Evolutionary conservation across 1,284 basidiomycete species (phyloP).

Genomic region (Microbotryum violaceum): DNA sequence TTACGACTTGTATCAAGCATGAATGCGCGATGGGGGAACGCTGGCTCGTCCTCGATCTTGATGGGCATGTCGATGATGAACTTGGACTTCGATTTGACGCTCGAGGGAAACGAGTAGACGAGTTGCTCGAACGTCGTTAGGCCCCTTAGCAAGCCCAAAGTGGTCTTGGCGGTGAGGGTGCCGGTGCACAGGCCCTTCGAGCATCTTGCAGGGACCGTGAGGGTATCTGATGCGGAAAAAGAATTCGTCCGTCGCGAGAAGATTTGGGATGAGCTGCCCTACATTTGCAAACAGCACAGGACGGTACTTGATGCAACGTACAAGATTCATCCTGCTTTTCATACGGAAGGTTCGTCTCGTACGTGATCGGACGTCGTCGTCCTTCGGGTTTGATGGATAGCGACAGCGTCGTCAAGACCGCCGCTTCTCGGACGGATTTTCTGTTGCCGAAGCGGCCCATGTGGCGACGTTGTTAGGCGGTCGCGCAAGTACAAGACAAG

Average conservation of each 20-base stretch:
- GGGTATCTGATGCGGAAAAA: background rate
- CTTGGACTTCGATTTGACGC: background rate
- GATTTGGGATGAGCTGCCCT: background rate
- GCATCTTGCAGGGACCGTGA: background rate
- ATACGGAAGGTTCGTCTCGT: constrained; percentile 1
- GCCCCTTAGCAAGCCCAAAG: constrained; percentile 69
- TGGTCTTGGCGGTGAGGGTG: constrained; percentile 58
- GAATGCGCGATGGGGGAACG: constrained; percentile 54
- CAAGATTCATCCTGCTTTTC: background rate
- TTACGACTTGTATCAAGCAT: constrained; percentile 70
- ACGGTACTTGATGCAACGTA: background rate
- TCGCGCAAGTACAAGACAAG: no score
- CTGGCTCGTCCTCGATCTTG: constrained; percentile 43
- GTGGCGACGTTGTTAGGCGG: no score
- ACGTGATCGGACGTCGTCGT: background rate
- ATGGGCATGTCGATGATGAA: constrained; percentile 43
- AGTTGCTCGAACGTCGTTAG: constrained; percentile 75
- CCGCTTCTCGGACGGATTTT: no score
- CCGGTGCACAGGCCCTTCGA: constrained; percentile 41
- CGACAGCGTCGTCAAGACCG: constrained; percentile 26
- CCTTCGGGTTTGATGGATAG: background rate
- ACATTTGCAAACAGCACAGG: background rate
- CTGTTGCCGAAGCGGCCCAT: no score
- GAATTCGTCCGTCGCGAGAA: background rate
- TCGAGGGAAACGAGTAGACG: constrained; percentile 39